Percentiles rank a stretch among this genome's conserved stretches.
These are phyloP conservation scores for Paraphaeosphaeria sporulosa DNA, from an alignment of 2,329 filamentous ascomycete genomes.

Conservation along the genomic window DNA sequence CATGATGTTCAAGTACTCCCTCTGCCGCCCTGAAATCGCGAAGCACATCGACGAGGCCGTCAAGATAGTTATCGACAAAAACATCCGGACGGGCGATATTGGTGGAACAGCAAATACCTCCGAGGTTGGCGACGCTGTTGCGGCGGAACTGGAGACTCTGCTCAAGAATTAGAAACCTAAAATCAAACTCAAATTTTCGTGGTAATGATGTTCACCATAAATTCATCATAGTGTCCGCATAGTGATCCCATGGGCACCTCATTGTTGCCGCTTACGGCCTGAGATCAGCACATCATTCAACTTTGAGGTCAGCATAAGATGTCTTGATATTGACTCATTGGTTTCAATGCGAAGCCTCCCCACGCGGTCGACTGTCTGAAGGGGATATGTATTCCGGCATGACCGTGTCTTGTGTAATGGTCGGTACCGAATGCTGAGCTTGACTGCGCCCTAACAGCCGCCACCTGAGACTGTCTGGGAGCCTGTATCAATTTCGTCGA, in stretches of 20 bases:
- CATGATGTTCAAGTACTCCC: slow-evolving; percentile 96
- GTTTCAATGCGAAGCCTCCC: background rate
- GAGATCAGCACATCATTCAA: background rate
- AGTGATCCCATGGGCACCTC: no score
- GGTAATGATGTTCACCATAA: background rate
- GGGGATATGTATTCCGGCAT: slow-evolving; percentile 1
- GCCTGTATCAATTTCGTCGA: background rate
- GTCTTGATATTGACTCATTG: background rate
- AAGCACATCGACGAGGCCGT: slow-evolving; percentile 83
- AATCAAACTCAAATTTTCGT: no score
- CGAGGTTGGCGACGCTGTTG: slow-evolving; percentile 85
- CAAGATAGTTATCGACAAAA: slow-evolving; percentile 77
- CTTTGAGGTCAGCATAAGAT: background rate
- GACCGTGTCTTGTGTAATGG: slow-evolving; percentile 9
- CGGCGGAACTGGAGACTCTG: slow-evolving; percentile 74
- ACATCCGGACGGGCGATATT: slow-evolving; percentile 83
- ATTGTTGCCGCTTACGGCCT: background rate
- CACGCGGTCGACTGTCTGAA: background rate
- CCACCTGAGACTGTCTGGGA: slow-evolving; percentile 1
- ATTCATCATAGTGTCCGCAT: no score
- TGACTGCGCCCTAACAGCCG: slow-evolving; percentile 3
- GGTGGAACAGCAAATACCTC: slow-evolving; percentile 76
- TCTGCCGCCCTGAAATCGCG: slow-evolving; percentile 79
- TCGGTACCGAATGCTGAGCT: slow-evolving; percentile 7
- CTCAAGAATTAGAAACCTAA: slow-evolving; percentile 52